Conservation (phyloP, 345 rosid genomes). For the Kernera saxatilis region DNA sequence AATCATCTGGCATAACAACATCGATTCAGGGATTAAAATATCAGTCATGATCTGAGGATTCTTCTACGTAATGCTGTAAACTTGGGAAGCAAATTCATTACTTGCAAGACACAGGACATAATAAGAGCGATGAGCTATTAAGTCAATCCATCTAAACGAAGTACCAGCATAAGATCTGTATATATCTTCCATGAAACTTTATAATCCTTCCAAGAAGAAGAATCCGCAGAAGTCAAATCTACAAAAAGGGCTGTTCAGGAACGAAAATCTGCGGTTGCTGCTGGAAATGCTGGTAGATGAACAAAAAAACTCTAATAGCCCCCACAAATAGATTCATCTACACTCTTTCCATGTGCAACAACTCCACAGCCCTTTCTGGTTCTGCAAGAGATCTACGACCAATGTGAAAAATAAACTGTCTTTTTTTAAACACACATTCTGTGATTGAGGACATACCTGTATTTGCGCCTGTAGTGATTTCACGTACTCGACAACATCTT, state of each 20-base stretch:
- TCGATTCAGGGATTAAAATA: neutral
- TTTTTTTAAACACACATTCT: neutral
- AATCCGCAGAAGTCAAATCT: neutral
- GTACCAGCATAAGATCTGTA: conserved; percentile 2
- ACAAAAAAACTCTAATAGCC: neutral
- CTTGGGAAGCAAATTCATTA: neutral
- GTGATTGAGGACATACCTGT: conserved; percentile 4
- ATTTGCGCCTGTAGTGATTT: conserved; percentile 7
- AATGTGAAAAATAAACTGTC: neutral
- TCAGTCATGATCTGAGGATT: neutral
- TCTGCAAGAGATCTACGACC: neutral
- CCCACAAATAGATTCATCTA: neutral
- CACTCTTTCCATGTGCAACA: neutral
- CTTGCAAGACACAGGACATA: neutral
- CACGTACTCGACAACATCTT: conserved; percentile 16
- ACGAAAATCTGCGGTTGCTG: neutral
- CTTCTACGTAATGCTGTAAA: neutral
- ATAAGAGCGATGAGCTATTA: neutral
- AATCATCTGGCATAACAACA: conserved; percentile 49
- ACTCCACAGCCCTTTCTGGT: neutral
- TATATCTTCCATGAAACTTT: neutral
- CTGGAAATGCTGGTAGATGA: neutral
- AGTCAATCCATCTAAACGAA: neutral
- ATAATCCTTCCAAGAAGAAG: neutral
- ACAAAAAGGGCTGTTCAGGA: neutral